A percentile compares a stretch with the other conserved stretches of the same genome.
Evolutionary conservation across 1,284 basidiomycete species (phyloP).

Genomic region (Vanrija sp.): DNA sequence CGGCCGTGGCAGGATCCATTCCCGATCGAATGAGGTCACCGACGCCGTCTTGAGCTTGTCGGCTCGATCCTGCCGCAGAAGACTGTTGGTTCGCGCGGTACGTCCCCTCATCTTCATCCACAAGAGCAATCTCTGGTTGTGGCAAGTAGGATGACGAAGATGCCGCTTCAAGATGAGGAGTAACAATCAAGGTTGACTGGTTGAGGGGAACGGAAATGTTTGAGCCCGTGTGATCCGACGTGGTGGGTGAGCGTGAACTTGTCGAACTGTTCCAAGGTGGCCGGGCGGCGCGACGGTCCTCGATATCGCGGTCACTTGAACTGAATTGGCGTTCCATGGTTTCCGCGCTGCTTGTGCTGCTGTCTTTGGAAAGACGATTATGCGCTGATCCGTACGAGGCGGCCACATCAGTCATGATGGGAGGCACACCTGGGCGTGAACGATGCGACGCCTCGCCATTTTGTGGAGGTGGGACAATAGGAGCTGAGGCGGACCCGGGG

Average conservation of each 20-base stretch:
- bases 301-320: conserved; percentile 1
- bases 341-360: conserved; percentile 41
- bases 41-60: conserved; percentile 1
- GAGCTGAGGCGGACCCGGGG: conserved; percentile 30
- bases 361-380: conserved; percentile 28
- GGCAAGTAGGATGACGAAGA: no score
- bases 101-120: conserved; percentile 6
- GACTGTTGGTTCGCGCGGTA: conserved; percentile 1
- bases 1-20: neutral
- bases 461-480: conserved; percentile 33
- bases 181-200: no score
- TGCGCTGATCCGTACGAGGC: conserved; percentile 10
- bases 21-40: neutral
- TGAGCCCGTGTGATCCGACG: neutral
- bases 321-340: conserved; percentile 18
- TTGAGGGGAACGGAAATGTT: no score
- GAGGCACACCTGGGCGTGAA: conserved; percentile 22
- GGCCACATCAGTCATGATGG: conserved; percentile 23
- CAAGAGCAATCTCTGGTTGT: no score
- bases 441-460: conserved; percentile 8
- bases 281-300: neutral
- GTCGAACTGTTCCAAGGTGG: neutral
- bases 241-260: neutral
- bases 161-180: no score
- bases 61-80: conserved; percentile 18